phyloP scores from a whole-genome alignment of 208 protist species.

The Strigomonas galati region DNA sequence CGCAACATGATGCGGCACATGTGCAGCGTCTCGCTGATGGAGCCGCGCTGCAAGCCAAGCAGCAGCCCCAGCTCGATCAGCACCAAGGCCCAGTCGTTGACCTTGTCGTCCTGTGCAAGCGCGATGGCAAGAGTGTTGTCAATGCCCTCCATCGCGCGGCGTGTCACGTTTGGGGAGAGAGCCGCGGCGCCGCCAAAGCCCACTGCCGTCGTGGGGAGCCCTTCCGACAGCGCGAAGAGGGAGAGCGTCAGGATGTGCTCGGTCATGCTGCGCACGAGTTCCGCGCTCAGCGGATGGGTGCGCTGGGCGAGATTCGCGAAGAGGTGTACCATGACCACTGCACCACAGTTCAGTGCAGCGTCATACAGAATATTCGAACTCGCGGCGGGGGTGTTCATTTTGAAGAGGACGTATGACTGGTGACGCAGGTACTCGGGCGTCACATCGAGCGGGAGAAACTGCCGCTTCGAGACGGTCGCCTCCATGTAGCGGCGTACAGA shows the following conservation, averaged over 20 bases:
- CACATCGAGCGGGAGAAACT: conserved; percentile 53
- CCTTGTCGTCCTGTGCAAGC: too few species aligned
- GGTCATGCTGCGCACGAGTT: conserved; percentile 54
- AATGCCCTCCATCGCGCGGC: conserved; percentile 60
- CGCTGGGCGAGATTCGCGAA: conserved; percentile 24
- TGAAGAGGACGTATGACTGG: conserved; percentile 12
- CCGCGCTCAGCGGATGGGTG: conserved; percentile 16
- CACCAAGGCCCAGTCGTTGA: background rate
- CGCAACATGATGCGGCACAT: conserved; percentile 61
- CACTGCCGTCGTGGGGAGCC: background rate
- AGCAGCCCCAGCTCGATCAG: conserved; percentile 70
- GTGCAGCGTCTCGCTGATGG: conserved; percentile 68
- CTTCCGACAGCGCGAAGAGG: conserved; percentile 67
- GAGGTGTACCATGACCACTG: conserved; percentile 74
- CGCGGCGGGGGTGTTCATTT: too few species aligned
- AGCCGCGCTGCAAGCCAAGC: conserved; percentile 68
- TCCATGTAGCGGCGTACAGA: conserved; percentile 62
- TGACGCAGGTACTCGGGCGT: conserved; percentile 73
- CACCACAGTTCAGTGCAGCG: conserved; percentile 75
- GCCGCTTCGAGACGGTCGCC: conserved; percentile 23
- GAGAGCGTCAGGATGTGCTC: conserved; percentile 69
- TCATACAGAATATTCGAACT: conserved; percentile 21
- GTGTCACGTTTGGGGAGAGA: conserved; percentile 43
- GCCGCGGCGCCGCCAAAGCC: conserved; percentile 3
- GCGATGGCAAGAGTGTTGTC: conserved; percentile 21